phyloP scores from a whole-genome alignment of 805 yeast genomes.

The Teunomyces kruisii region DNA sequence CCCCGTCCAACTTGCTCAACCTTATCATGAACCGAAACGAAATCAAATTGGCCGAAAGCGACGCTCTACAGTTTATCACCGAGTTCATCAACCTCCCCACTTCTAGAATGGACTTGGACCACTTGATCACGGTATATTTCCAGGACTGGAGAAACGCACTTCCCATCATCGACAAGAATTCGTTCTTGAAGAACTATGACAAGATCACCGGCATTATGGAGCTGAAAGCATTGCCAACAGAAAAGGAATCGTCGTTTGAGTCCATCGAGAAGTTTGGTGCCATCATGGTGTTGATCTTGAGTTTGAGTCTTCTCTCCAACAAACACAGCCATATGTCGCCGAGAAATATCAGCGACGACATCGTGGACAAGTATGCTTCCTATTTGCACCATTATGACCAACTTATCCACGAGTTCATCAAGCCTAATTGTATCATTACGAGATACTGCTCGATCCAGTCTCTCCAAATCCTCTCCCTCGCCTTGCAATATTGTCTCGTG shows the following conservation, averaged over 20 bases:
- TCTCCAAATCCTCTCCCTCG: conserved; percentile 65
- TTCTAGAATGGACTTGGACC: conserved; percentile 62
- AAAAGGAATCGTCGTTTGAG: conserved; percentile 19
- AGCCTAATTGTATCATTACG: conserved; percentile 56
- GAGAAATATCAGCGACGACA: conserved; percentile 11
- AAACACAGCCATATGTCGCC: conserved; percentile 27
- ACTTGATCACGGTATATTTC: conserved; percentile 65
- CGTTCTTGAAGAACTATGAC: conserved; percentile 63
- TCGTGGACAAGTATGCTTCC: conserved; percentile 17
- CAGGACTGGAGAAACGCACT: conserved; percentile 73
- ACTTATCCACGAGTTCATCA: conserved; percentile 60
- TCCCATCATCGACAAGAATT: conserved; percentile 68
- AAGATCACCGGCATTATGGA: conserved; percentile 49
- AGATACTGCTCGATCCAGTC: conserved; percentile 64
- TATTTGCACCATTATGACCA: conserved; percentile 53
- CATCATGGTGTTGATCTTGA: conserved; percentile 44
- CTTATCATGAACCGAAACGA: conserved; percentile 28
- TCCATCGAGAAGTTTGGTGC: conserved; percentile 59
- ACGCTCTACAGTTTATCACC: conserved; percentile 46
- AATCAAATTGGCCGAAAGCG: conserved; percentile 31
- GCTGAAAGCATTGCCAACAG: conserved; percentile 9
- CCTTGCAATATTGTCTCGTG: conserved; percentile 68
- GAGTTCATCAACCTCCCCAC: conserved; percentile 38
- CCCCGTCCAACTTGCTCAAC: conserved; percentile 16
- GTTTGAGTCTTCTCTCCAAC: conserved; percentile 48